Base-by-base conservation (phyloP, 2,329 filamentous ascomycete genomes). In the Nemania bipapillata region DNA sequence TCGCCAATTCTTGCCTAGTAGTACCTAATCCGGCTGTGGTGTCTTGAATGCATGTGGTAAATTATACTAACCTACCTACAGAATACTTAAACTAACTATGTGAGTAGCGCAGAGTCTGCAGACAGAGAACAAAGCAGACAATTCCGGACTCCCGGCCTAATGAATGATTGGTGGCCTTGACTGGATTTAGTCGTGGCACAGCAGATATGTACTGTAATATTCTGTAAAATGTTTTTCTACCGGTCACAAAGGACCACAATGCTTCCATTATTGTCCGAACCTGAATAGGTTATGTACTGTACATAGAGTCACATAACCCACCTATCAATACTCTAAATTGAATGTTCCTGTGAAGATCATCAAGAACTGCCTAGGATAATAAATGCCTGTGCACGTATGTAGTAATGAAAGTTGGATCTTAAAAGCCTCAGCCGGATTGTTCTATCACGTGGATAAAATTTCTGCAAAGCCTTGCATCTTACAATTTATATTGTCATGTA, bases 1-100 rank as follows among this genome's bases (percentile, higher is more conserved):
- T 66, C 45, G 59, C 28, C 37, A 47, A 56, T 58, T 54, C 53
- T 28, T 50, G 58, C 56, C 30, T 24, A 1, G 22, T 20, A 20
- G 17, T 20, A 45, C 17, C 40, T 26, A 66, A 55, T 55, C 63
- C 30, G 26, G 56, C 50, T 22, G 60, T 35, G 50, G 35, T 62
- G 59, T 47, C 59, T 32, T 28, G 58, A 17, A 42, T n/a, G n/a
- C n/a, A n/a, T n/a, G n/a, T n/a, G n/a, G n/a, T n/a, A n/a, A n/a
- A n/a, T n/a, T n/a, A n/a, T n/a, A n/a, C n/a, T n/a, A n/a, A n/a
- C n/a, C n/a, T n/a, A n/a, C n/a, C n/a, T n/a, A n/a, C n/a, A n/a
- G n/a, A n/a, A 9, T 32, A 9, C 30, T 9, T 32, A 32, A 4
- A 32, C 4, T 32, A 32, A 9, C 4, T 32, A 32, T 32, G 37